These are phyloP conservation scores for Clonostachys sp. DNA, from an alignment of 2,329 filamentous ascomycete species.

Conservation along the genomic window DNA sequence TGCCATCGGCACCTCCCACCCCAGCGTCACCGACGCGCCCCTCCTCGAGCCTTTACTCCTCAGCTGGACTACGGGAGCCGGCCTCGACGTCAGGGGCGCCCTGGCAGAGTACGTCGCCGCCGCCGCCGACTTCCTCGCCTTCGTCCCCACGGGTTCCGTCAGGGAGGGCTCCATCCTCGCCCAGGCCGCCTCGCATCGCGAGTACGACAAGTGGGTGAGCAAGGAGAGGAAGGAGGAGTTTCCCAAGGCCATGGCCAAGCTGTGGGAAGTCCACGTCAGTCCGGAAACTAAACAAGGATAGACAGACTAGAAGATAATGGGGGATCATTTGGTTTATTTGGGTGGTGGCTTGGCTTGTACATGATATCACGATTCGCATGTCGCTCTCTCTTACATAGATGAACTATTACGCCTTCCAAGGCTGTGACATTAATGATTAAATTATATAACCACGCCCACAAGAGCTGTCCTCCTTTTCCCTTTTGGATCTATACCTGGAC, in stretches of 20 bases:
- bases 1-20: constrained; percentile 51
- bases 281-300: constrained; percentile 8
- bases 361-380: too few relatives aligned
- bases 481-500: too few relatives aligned
- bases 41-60: constrained; percentile 58
- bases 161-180: constrained; percentile 38
- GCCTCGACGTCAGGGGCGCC: constrained; percentile 50
- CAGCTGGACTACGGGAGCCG: constrained; percentile 56
- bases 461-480: too few relatives aligned
- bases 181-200: constrained; percentile 39
- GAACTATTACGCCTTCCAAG: too few relatives aligned
- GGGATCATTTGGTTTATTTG: too few relatives aligned
- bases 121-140: constrained; percentile 52
- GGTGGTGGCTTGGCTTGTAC: too few relatives aligned
- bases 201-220: constrained; percentile 33
- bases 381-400: too few relatives aligned
- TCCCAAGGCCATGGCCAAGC: constrained; percentile 21
- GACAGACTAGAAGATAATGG: too few relatives aligned
- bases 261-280: constrained; percentile 38
- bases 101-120: constrained; percentile 56
- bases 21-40: constrained; percentile 62
- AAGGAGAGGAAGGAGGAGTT: constrained; percentile 20
- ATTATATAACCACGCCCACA: too few relatives aligned
- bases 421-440: too few relatives aligned
- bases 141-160: constrained; percentile 31